A percentile compares a stretch with the other conserved stretches of the same genome.
These are phyloP conservation scores for Omphalotus olearius DNA, from an alignment of 1,284 basidiomycete species.

Conservation along the genomic window DNA sequence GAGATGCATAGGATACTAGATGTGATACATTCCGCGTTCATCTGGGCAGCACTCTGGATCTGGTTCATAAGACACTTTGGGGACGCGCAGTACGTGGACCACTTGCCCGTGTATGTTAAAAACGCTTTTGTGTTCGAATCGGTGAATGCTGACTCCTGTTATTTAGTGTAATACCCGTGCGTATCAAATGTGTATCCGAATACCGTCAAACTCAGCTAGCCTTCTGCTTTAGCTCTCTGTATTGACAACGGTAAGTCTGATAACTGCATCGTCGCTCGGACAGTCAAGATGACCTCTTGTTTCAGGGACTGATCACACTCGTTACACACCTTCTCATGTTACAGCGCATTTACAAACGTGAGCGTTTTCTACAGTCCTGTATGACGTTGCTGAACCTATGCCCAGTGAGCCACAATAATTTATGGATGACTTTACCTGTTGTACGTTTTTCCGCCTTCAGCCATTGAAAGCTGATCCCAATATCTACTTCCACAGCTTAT, in stretches of 20 bases:
- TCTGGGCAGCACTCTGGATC: conserved; percentile 6
- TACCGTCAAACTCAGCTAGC: background rate
- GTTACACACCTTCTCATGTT: background rate
- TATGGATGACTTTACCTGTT: background rate
- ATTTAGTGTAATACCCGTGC: background rate
- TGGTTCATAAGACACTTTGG: conserved; percentile 6
- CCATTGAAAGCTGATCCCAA: background rate
- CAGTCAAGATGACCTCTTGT: too few relatives aligned
- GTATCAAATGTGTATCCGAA: background rate
- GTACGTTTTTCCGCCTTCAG: background rate
- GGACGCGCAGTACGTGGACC: background rate
- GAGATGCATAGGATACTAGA: conserved; percentile 2
- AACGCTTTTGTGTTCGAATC: background rate
- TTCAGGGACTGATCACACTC: background rate
- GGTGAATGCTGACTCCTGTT: background rate
- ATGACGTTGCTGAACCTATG: background rate
- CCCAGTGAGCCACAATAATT: conserved; percentile 2
- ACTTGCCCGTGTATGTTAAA: conserved; percentile 4
- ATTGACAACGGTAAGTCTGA: background rate
- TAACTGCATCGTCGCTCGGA: too few relatives aligned
- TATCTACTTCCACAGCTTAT: background rate
- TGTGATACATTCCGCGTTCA: background rate
- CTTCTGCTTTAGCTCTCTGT: background rate
- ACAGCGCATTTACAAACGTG: background rate
- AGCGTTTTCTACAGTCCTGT: background rate